Evolutionary conservation across 306 rosid genomes (phyloP), one percentile per base, ranked within the genome.

Genomic region (Luffa acutangula): DNA sequence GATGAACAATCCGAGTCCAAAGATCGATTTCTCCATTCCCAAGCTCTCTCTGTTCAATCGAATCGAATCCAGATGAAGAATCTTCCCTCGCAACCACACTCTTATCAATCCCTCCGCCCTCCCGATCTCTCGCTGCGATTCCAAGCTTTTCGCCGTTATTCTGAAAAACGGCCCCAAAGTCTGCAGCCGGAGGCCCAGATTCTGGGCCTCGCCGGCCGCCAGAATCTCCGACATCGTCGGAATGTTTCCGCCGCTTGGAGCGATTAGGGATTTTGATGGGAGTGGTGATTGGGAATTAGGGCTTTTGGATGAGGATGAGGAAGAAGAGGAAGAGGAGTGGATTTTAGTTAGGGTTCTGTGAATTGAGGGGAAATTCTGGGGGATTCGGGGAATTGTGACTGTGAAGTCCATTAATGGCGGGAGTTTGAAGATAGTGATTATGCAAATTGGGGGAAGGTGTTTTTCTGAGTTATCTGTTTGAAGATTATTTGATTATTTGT

Each of bases 41-140:
- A 92, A 43, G 4, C 94, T 91, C 80, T 94, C 97, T 82, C 89
- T 85, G 5, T 37, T 81, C 56, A 94, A 89, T 64, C 80, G 91
- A 41, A 94, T 91, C 1, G 98, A 94, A 9, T 94, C 97, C 90
- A 94, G 77, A 81, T 91, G 97, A 84, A 94, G 98, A 76, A 94
- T 79, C 53, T 5, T 94, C 49, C 95, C 93, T 43, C 80, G 73
- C 0, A 89, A 9, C 96, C 96, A 92, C 3, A 88, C 48, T 84
- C 97, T 88, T 37, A 92, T 51, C 41, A 94, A 14, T 1, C 98
- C 97, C 78, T 94, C 97, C 0, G 98, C 98, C 70, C 52, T 90
- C 49, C 98, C 97, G 17, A 94, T 78, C 82, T 94, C 97, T 2
- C 51, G 78, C 21, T 86, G 57, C 1, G 90, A 86, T 64, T 79